These are phyloP conservation scores for Schizosaccharomyces osmophilus DNA, from an alignment of 805 yeast genomes.

Conservation along the genomic window DNA sequence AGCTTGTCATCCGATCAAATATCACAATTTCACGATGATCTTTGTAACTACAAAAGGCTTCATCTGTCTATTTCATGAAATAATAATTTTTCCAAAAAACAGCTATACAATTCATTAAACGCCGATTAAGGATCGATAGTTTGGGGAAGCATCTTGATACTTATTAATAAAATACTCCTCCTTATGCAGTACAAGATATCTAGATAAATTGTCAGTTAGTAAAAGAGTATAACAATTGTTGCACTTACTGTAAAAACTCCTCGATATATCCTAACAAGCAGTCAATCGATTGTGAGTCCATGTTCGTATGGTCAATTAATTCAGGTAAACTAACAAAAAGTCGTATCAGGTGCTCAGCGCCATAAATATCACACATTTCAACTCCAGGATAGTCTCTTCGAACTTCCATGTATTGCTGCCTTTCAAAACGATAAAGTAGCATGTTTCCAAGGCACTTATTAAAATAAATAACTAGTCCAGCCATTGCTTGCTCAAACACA, in stretches of 20 bases:
- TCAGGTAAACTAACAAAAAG: slow-evolving; percentile 62
- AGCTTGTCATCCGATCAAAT: too few relatives aligned
- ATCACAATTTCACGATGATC: too few relatives aligned
- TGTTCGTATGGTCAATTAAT: slow-evolving; percentile 37
- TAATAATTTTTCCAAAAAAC: too few relatives aligned
- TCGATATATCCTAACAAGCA: not conserved
- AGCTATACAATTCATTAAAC: not conserved
- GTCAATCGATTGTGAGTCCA: not conserved
- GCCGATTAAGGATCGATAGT: not conserved
- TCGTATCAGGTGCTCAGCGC: slow-evolving; percentile 61
- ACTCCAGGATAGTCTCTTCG: slow-evolving; percentile 12
- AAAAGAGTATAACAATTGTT: not conserved
- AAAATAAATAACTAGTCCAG: slow-evolving; percentile 51
- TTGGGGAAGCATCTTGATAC: slow-evolving; percentile 1
- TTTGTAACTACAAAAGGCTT: too few relatives aligned
- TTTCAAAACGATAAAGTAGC: slow-evolving; percentile 49
- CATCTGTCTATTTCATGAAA: too few relatives aligned
- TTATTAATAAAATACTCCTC: not conserved
- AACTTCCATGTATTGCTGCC: slow-evolving; percentile 42
- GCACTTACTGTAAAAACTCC: not conserved
- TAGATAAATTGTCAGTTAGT: not conserved
- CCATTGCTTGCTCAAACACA: slow-evolving; percentile 38
- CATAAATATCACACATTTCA: slow-evolving; percentile 31
- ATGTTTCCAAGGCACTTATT: slow-evolving; percentile 45
- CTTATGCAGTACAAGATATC: not conserved